phyloP scores from a whole-genome alignment of 768 basidiomycete species.

The Serendipita vermifera region DNA sequence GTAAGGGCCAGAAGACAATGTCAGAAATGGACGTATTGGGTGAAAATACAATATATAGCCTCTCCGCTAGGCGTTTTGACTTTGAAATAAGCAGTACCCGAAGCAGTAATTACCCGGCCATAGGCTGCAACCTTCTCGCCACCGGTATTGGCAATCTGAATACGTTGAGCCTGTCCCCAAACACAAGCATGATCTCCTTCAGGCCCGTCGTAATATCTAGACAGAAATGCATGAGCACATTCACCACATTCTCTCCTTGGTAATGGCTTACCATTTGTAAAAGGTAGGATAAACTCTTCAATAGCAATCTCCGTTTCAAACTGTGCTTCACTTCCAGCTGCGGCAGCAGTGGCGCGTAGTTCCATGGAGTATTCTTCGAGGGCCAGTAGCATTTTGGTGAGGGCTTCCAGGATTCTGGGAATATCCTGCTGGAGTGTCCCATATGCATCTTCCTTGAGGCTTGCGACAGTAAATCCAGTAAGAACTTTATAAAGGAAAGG shows the following conservation, averaged over 20 bases:
- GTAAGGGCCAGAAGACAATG: too few species aligned
- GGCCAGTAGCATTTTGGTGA: conserved; percentile 50
- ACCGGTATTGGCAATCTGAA: conserved; percentile 66
- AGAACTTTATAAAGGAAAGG: conserved; percentile 53
- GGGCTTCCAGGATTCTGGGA: conserved; percentile 64
- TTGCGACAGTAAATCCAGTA: conserved; percentile 53
- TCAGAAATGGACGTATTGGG: too few species aligned
- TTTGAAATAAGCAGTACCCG: too few species aligned
- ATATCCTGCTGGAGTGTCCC: conserved; percentile 80
- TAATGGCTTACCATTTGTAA: conserved; percentile 42
- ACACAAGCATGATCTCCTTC: conserved; percentile 57
- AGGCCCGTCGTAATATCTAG: conserved; percentile 32
- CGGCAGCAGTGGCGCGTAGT: conserved; percentile 31
- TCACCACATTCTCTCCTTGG: not conserved
- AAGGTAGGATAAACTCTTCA: conserved; percentile 37
- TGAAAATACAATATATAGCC: too few species aligned
- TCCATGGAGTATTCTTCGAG: conserved; percentile 53
- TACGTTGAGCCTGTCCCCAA: conserved; percentile 58
- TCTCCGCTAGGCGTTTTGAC: too few species aligned
- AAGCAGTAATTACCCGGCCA: too few species aligned
- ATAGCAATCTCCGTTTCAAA: conserved; percentile 35
- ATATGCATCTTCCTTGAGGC: conserved; percentile 66
- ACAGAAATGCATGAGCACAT: not conserved
- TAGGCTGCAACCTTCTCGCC: conserved; percentile 47
- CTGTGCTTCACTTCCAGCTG: conserved; percentile 9